Conservation (phyloP, 202 grass and related monocot species). For the Zoysia matrella region DNA sequence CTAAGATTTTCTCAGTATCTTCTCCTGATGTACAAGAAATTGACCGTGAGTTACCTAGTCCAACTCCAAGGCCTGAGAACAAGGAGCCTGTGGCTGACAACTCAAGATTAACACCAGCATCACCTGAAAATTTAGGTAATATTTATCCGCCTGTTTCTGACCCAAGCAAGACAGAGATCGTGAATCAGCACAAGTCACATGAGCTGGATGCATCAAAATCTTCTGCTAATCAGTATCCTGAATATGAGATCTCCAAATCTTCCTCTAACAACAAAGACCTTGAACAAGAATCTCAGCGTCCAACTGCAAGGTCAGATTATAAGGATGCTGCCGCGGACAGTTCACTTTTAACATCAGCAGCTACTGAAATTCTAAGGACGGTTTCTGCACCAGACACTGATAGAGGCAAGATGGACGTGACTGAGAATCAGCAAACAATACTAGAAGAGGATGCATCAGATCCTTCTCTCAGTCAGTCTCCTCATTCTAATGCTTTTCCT, state of each 20-base stretch:
- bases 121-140: constrained; percentile 24
- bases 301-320: constrained; percentile 30
- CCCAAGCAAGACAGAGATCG: constrained; percentile 22
- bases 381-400: not conserved
- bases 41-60: constrained; percentile 50
- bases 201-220: constrained; percentile 11
- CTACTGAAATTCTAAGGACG: not conserved
- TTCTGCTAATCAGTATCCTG: constrained; percentile 35
- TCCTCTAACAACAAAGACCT: constrained; percentile 38
- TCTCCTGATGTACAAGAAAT: constrained; percentile 49
- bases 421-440: constrained; percentile 29
- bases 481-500: constrained; percentile 22
- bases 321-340: constrained; percentile 26
- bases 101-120: constrained; percentile 31
- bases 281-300: constrained; percentile 41
- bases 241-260: constrained; percentile 22
- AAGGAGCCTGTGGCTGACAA: constrained; percentile 36
- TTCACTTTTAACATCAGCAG: not conserved
- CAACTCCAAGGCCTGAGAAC: constrained; percentile 49
- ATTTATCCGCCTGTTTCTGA: not conserved
- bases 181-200: constrained; percentile 31
- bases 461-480: constrained; percentile 23
- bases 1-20: constrained; percentile 33
- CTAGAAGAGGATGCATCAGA: constrained; percentile 22
- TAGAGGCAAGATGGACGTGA: not conserved